phyloP scores from a whole-genome alignment of 768 basidiomycete genomes.

The Chalciporus sphaerocephalus region DNA sequence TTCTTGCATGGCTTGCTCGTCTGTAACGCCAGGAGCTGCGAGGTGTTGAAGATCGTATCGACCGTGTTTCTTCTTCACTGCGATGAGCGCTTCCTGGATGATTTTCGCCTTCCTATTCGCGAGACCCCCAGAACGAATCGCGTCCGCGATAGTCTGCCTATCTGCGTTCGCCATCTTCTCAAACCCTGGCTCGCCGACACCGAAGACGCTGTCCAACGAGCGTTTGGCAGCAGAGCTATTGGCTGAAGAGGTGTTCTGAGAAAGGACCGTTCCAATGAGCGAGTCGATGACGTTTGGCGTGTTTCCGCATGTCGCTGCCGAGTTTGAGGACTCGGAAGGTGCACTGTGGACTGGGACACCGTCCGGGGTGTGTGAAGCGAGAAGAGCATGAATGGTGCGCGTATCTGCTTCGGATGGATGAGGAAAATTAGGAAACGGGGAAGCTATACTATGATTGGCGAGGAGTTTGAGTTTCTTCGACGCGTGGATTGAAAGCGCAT shows the following conservation, averaged over 20 bases:
- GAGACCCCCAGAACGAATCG: constrained; percentile 52
- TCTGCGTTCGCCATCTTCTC: constrained; percentile 44
- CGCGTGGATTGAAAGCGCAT: constrained; percentile 11
- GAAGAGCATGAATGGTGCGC: constrained; percentile 37
- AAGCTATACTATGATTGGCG: constrained; percentile 36
- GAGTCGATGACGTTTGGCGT: constrained; percentile 54
- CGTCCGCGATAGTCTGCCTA: constrained; percentile 39
- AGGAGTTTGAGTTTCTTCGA: constrained; percentile 51
- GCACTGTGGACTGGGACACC: constrained; percentile 26
- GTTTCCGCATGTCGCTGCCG: constrained; percentile 43
- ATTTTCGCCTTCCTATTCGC: constrained; percentile 56
- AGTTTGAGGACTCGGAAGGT: constrained; percentile 29
- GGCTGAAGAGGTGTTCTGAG: constrained; percentile 51
- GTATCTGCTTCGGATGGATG: constrained; percentile 45
- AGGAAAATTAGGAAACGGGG: constrained; percentile 45
- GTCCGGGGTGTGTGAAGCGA: constrained; percentile 36
- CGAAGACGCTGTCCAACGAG: constrained; percentile 45
- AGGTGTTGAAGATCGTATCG: constrained; percentile 58
- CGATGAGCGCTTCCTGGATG: constrained; percentile 45
- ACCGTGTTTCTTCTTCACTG: constrained; percentile 45
- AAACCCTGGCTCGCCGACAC: constrained; percentile 42
- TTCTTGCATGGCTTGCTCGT: constrained; percentile 54
- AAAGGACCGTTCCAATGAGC: constrained; percentile 55
- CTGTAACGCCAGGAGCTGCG: constrained; percentile 26
- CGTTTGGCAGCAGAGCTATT: constrained; percentile 51